Evolutionary conservation across 2,329 filamentous ascomycete genomes (phyloP).

Genomic region (Aaosphaeria arxii): DNA sequence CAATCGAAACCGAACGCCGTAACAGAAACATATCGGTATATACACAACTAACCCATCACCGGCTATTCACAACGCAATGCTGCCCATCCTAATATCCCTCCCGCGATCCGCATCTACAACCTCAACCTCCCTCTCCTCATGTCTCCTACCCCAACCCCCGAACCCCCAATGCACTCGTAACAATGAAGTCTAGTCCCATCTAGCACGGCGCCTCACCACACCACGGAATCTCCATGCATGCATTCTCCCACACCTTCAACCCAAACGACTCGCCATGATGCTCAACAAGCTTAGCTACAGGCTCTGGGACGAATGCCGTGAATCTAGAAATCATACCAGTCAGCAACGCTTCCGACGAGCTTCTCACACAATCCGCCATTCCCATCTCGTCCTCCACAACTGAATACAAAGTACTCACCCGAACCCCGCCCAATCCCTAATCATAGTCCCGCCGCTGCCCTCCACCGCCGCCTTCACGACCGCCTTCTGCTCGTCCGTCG

Average conservation of each 20-base stretch:
- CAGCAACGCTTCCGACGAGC: not conserved
- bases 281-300: constrained; percentile 9
- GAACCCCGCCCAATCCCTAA: constrained; percentile 6
- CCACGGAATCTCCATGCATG: constrained; percentile 16
- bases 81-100: no score
- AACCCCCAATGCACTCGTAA: not conserved
- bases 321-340: constrained; percentile 6
- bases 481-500: constrained; percentile 1
- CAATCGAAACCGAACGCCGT: no score
- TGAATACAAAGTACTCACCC: constrained; percentile 9
- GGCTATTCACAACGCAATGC: no score
- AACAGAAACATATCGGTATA: no score
- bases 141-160: not conserved
- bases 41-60: no score
- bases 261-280: constrained; percentile 6
- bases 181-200: not conserved
- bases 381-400: not conserved
- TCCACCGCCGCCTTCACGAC: constrained; percentile 10
- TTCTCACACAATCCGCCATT: no score
- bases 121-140: not conserved
- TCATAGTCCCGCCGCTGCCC: constrained; percentile 8
- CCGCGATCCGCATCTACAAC: not conserved
- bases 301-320: constrained; percentile 12
- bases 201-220: constrained; percentile 20
- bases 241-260: constrained; percentile 10